phyloP scores from a whole-genome alignment of 345 rosid genomes.

The Lenwebbia sp. region DNA sequence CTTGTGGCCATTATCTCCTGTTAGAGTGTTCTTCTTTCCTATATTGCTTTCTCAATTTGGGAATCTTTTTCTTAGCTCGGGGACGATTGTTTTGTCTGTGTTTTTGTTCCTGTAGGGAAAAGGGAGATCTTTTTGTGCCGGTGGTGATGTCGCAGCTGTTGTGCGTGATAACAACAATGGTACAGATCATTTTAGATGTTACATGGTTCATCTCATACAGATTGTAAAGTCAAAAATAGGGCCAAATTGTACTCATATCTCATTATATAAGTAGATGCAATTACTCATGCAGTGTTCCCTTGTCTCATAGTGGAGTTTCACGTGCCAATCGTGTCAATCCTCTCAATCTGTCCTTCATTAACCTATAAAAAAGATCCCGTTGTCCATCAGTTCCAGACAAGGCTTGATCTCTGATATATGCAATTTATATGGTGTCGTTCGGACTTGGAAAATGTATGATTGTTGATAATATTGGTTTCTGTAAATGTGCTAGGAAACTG shows the following conservation, averaged over 20 bases:
- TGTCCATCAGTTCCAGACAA: neutral
- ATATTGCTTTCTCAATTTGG: neutral
- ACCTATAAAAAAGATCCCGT: neutral
- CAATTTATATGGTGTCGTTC: neutral
- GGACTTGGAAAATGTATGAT: neutral
- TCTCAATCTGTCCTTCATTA: neutral
- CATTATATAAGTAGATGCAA: neutral
- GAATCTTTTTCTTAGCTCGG: conserved; percentile 22
- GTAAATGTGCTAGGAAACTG: conserved; percentile 24
- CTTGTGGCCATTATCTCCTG: neutral
- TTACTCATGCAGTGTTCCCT: neutral
- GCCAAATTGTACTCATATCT: neutral
- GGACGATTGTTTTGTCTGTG: conserved; percentile 22
- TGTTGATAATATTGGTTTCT: neutral
- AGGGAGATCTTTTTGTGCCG: conserved; percentile 78
- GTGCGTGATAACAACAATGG: conserved; percentile 32
- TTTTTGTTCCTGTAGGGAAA: conserved; percentile 27
- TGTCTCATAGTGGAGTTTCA: neutral
- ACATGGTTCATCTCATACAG: neutral
- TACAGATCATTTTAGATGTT: neutral
- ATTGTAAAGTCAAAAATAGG: neutral
- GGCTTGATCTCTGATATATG: neutral
- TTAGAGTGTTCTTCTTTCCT: neutral
- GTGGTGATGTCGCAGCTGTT: conserved; percentile 70
- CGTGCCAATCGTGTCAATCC: neutral